Percentiles rank a stretch among this genome's conserved stretches.
These are phyloP conservation scores for Stephanodiscus triporus DNA, from an alignment of 108 stramenopile species.

Conservation along the genomic window DNA sequence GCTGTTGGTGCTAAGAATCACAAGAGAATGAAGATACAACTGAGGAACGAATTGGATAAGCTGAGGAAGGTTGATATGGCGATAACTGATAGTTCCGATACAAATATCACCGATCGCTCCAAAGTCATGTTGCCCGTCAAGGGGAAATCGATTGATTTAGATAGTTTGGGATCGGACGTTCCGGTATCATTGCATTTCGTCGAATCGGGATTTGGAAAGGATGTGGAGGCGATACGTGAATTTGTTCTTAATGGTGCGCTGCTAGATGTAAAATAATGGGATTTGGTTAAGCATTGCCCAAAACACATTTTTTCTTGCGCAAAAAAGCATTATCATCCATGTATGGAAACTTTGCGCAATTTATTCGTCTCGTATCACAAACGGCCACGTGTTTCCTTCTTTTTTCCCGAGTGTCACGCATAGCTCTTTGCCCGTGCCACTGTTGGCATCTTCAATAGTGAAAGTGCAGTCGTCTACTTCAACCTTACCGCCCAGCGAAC, in stretches of 20 bases:
- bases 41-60: slow-evolving; percentile 79
- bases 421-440: slow-evolving; percentile 48
- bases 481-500: slow-evolving; percentile 51
- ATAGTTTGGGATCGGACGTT: slow-evolving; percentile 42
- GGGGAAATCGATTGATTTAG: slow-evolving; percentile 46
- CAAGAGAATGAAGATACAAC: slow-evolving; percentile 71
- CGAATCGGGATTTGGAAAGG: slow-evolving; percentile 30
- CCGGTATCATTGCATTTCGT: slow-evolving; percentile 36
- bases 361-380: slow-evolving; percentile 21
- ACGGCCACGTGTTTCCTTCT: slow-evolving; percentile 46
- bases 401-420: slow-evolving; percentile 61
- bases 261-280: slow-evolving; percentile 8
- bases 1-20: slow-evolving; percentile 68
- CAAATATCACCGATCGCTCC: slow-evolving; percentile 4
- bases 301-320: too few species aligned
- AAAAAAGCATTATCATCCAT: background rate
- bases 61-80: slow-evolving; percentile 51
- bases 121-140: slow-evolving; percentile 11
- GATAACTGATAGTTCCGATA: slow-evolving; percentile 9
- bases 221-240: slow-evolving; percentile 33
- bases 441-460: slow-evolving; percentile 60
- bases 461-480: slow-evolving; percentile 67
- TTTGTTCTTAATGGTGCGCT: slow-evolving; percentile 37
- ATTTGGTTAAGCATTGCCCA: background rate
- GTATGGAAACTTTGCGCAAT: background rate